Evolutionary conservation across 208 protist genomes (phyloP), one percentile per base, ranked within the genome.

Genomic region (Leishmania guyanensis): DNA sequence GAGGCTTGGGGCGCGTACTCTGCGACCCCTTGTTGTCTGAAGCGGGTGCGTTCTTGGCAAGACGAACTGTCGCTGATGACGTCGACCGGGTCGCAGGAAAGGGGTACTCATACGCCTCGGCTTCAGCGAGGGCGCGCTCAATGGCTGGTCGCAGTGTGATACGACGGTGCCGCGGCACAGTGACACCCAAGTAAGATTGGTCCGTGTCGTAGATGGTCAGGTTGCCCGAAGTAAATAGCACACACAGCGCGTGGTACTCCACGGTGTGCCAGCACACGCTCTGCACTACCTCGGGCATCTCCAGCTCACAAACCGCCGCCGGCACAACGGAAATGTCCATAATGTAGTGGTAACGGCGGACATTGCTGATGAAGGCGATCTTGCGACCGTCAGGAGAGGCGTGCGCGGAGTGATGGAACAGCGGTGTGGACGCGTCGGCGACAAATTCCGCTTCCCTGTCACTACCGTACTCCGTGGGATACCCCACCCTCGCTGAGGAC

Each of bases 211-310:
- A 86, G 16, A 90, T 39, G 36, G 86, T 79, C 46, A 97, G 39
- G 43, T 79, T 74, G 6, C 90, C 92, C 0, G 86, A 85, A 5
- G 66, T 85, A 3, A 91, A 85, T 39, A 97, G 81, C 46, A 95
- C 65, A 72, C 95, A 64, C n/a, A 97, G 86, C 65, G 80, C n/a
- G 62, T 76, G 53, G 1, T 66, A 48, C 14, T 20, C 26, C 2
- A 58, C 79, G 5, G 92, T 90, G 81, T 96, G 91, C 94, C 94
- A 97, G 48, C 78, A 84, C 3, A 90, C 90, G 58, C 87, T 89
- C 48, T 89, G 86, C 70, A 97, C 92, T 8, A 84, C 9, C 53
- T 88, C 85, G 33, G 78, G 56, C 74, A 91, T 94, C 78, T 82
- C 82, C 62, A 94, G 90, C 77, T 91, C 88, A 72, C 88, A 92